phyloP scores from a whole-genome alignment of 2,329 filamentous ascomycete species.

The Fusarium paranaense region DNA sequence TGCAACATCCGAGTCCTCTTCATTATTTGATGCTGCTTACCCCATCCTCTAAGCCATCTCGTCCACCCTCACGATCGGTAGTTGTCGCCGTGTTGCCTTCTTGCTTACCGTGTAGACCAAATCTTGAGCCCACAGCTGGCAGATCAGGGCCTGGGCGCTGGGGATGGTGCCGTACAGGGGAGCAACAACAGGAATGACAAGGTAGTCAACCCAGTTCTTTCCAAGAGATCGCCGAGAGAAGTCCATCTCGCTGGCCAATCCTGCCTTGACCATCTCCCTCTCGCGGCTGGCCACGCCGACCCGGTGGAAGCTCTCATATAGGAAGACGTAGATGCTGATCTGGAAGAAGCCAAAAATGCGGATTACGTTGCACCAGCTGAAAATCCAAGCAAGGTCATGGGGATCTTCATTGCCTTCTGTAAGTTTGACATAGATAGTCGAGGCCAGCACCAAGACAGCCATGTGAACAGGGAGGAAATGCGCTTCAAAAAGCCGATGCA shows the following conservation, averaged over 20 bases:
- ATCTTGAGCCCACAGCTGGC: conserved; percentile 77
- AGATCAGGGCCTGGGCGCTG: conserved; percentile 74
- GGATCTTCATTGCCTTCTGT: conserved; percentile 63
- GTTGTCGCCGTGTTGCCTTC: conserved; percentile 69
- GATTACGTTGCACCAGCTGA: conserved; percentile 69
- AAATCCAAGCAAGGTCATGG: conserved; percentile 68
- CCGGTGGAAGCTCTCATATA: conserved; percentile 76
- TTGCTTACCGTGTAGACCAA: conserved; percentile 79
- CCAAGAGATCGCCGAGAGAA: conserved; percentile 70
- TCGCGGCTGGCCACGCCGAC: conserved; percentile 70
- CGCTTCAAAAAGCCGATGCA: conserved; percentile 78
- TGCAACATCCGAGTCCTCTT: neutral
- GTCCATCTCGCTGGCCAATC: conserved; percentile 72
- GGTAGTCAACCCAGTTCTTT: conserved; percentile 71
- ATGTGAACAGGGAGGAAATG: conserved; percentile 78
- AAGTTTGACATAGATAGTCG: conserved; percentile 68
- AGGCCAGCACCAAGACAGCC: conserved; percentile 72
- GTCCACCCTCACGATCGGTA: conserved; percentile 57
- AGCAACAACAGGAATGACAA: conserved; percentile 74
- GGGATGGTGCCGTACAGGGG: conserved; percentile 76
- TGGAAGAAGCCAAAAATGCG: conserved; percentile 72
- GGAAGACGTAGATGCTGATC: conserved; percentile 71
- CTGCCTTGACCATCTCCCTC: conserved; percentile 74
- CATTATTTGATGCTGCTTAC: neutral
- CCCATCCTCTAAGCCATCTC: conserved; percentile 55